Conservation (phyloP, 1,139 yeast genomes). For the Candida sp. region DNA sequence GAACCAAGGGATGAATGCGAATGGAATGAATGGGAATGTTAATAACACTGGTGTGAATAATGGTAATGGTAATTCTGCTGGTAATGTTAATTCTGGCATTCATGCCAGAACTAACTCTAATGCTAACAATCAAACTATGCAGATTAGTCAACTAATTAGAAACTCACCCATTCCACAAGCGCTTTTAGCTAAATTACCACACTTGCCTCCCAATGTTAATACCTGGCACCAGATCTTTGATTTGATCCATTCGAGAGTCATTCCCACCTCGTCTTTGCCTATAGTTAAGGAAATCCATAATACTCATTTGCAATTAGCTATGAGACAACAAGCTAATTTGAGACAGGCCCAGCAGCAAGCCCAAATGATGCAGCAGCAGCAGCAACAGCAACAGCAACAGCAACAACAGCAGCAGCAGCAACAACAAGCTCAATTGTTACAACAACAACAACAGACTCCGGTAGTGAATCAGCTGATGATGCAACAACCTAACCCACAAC, state of each 20-base stretch:
- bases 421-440: slow-evolving; percentile 9
- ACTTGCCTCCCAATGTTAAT: slow-evolving; percentile 74
- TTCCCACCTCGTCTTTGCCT: slow-evolving; percentile 53
- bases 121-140: slow-evolving; percentile 10
- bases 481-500: slow-evolving; percentile 6
- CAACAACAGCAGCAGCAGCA: slow-evolving; percentile 14
- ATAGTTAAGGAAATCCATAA: slow-evolving; percentile 59
- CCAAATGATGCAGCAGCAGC: slow-evolving; percentile 10
- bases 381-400: slow-evolving; percentile 12
- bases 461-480: slow-evolving; percentile 4
- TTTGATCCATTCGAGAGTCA: slow-evolving; percentile 54
- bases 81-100: background rate
- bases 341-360: slow-evolving; percentile 14
- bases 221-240: slow-evolving; percentile 86
- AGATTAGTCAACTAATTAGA: slow-evolving; percentile 34
- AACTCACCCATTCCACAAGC: slow-evolving; percentile 75
- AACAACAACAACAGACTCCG: slow-evolving; percentile 9
- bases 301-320: slow-evolving; percentile 43
- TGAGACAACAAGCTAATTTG: slow-evolving; percentile 34
- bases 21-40: background rate
- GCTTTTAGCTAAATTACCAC: slow-evolving; percentile 67
- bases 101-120: background rate
- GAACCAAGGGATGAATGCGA: background rate
- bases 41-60: background rate
- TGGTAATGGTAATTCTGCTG: background rate